A percentile compares a stretch with the other conserved stretches of the same genome.
Conservation (phyloP, 2,329 filamentous ascomycete species). For the Akanthomyces uredinophilus region DNA sequence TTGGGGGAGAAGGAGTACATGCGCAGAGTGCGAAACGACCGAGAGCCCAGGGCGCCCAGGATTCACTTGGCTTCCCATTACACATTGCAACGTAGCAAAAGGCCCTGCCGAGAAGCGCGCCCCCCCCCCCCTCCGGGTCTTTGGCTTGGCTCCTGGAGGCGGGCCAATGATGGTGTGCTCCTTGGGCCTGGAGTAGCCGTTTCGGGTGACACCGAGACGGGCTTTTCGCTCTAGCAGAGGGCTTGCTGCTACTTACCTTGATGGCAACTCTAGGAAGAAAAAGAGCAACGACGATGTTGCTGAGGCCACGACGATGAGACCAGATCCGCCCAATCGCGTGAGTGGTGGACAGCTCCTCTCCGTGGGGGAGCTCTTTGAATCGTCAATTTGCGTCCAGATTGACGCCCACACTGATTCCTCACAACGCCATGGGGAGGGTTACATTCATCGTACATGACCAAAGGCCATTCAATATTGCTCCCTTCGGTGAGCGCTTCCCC, state of each 20-base stretch:
- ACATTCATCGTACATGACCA: constrained; percentile 5
- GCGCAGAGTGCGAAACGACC: too few relatives aligned
- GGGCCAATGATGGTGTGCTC: neutral
- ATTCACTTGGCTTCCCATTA: neutral
- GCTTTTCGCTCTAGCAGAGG: too few relatives aligned
- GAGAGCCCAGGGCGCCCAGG: neutral
- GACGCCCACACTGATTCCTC: neutral
- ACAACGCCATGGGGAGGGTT: neutral
- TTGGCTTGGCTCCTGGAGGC: neutral
- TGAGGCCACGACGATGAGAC: neutral
- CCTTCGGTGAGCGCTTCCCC: neutral
- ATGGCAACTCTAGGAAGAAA: neutral
- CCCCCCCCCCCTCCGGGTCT: neutral
- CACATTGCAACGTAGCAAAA: neutral
- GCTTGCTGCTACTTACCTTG: neutral
- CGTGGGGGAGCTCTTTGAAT: neutral
- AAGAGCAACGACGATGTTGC: neutral
- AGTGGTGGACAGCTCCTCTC: neutral
- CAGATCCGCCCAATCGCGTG: neutral
- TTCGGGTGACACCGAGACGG: constrained; percentile 10
- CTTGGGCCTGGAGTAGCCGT: neutral
- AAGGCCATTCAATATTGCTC: neutral
- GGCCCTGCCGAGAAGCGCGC: neutral
- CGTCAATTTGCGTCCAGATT: neutral
- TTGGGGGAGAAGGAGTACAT: too few relatives aligned